A percentile compares a stretch with the other conserved stretches of the same genome.
phyloP scores from a whole-genome alignment of 108 stramenopile genomes.

The Cyclotella sp. region DNA sequence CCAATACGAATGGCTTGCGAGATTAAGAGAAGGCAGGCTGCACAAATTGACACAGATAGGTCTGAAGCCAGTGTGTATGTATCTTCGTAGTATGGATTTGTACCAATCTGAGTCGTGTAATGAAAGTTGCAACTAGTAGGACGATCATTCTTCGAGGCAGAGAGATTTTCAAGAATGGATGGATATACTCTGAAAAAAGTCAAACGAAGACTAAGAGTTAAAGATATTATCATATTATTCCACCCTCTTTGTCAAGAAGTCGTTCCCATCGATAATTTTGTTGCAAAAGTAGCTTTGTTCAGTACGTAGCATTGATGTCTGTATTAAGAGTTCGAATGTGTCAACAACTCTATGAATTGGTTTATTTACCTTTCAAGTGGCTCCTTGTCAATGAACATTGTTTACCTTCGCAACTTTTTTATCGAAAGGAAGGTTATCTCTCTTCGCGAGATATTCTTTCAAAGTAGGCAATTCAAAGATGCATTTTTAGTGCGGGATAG shows the following conservation, averaged over 20 bases:
- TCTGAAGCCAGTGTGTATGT: conserved; percentile 14
- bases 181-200: neutral
- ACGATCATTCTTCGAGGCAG: neutral
- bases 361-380: too few relatives aligned
- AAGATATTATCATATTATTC: neutral
- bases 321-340: too few relatives aligned
- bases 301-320: too few relatives aligned
- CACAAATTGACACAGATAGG: conserved; percentile 5
- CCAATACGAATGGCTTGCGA: conserved; percentile 3
- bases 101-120: neutral
- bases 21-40: conserved; percentile 14
- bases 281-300: too few relatives aligned
- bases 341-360: too few relatives aligned
- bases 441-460: conserved; percentile 9
- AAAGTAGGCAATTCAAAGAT: conserved; percentile 15
- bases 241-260: too few relatives aligned
- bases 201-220: neutral
- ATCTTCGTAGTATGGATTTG: conserved; percentile 1
- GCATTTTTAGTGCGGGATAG: conserved; percentile 5
- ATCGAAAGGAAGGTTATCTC: conserved; percentile 4
- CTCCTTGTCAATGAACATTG: neutral
- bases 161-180: neutral
- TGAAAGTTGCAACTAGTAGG: neutral
- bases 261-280: too few relatives aligned
- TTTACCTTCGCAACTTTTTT: conserved; percentile 24